Base-by-base conservation (phyloP, 352 stramenopile genomes). In the Elongisporangium prolatum region DNA sequence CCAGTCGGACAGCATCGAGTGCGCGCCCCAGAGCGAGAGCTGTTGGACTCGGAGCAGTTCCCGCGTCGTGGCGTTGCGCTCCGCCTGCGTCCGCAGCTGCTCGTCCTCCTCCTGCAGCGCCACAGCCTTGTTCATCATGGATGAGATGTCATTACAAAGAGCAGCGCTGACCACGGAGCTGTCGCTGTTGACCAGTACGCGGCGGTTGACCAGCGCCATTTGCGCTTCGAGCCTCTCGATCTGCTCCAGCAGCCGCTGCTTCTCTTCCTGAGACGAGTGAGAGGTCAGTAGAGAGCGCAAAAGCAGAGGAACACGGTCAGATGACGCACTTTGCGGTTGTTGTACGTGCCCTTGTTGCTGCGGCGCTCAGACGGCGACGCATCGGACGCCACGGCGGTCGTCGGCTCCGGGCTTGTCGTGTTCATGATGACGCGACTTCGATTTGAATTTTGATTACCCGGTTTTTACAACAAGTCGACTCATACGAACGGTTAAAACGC, bases 161-260 rank as follows among this genome's bases (percentile, higher is more conserved):
- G 28, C 28, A 9, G 28, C 28, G 28, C 9, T 40, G 28, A 9
- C 28, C 28, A 40, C 28, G 28, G 28, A 40, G 28, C 28, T 40
- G 28, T 6, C 28, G 28, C 28, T 40, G 28, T 13, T 40, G 9
- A 1, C 8, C 4, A 40, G 28, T 13, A 40, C 28, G 28, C 48
- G 48, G 20, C 48, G 28, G 38, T 49, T 50, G 1, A 22, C 20
- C 49, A 54, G 61, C 38, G 24, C 22, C 59, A 74, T n/a, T 53
- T 71, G 9, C 22, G 40, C 3, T 21, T 65, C 34, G 14, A 74
- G 49, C 21, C 11, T 17, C 6, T 62, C 50, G 18, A 69, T 56
- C 52, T 71, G 60, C 38, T 68, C 56, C 22, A 61, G 28, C 2
- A 61, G 28, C 9, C 13, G 28, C 56, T 18, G 48, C 18, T 55